Conservation (phyloP, 225 moss, liverwort and hornwort genomes). For the Neckera pumila region DNA sequence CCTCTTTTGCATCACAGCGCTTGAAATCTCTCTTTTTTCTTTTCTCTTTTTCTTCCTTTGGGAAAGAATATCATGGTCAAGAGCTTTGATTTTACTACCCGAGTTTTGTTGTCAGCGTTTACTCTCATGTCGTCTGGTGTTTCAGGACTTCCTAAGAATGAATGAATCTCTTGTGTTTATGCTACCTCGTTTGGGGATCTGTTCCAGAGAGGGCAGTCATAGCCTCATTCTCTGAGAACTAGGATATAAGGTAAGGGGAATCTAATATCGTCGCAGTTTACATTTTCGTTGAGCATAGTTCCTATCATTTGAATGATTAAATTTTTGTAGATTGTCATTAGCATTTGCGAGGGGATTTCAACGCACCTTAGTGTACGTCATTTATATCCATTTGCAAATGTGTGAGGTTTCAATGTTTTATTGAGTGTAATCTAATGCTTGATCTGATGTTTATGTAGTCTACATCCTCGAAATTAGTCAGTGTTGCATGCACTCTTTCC, state of each 20-base stretch:
- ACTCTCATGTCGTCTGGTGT: not conserved
- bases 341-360: not conserved
- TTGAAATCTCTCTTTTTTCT: not conserved
- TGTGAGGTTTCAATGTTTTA: not conserved
- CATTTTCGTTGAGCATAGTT: not conserved
- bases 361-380: not conserved
- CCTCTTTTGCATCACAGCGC: constrained; percentile 1
- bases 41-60: not conserved
- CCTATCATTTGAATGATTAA: not conserved
- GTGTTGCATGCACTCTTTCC: not conserved
- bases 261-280: not conserved
- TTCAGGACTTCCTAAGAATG: not conserved
- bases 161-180: not conserved
- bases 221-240: not conserved
- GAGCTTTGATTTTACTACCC: not conserved
- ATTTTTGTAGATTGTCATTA: not conserved
- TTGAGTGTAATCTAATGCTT: not conserved
- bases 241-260: not conserved
- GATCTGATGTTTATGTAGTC: not conserved
- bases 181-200: not conserved
- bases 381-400: not conserved
- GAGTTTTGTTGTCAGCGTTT: not conserved
- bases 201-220: not conserved
- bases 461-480: not conserved
- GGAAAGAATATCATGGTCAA: not conserved